Base-by-base conservation (phyloP, 345 rosid species). In the Gossypium longicalyx region DNA sequence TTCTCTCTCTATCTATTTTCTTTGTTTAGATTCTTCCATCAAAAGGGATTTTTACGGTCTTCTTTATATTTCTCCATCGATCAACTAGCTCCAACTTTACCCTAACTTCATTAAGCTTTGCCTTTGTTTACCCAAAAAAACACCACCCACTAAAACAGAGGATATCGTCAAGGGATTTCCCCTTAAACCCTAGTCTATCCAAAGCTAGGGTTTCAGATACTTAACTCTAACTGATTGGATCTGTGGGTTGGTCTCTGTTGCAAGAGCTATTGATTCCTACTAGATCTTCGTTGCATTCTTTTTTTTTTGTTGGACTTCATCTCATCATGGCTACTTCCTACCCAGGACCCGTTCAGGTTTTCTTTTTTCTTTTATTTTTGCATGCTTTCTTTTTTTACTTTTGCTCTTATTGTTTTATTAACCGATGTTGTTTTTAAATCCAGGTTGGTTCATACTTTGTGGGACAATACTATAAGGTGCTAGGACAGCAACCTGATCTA, bases 381-480 rank as follows among this genome's bases (percentile, higher is more conserved):
- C 3, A 45, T 20, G 22, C 15, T 12, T 22, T 12, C 15, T 66
- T 15, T 22, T 19, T 17, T 9, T 12, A 51, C 19, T 51, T 51
- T 16, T 15, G 2, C 12, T 9, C 12, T 10, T 45, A 11, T 45
- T 45, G 49, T 45, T 60, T 60, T 5, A 12, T 13, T 38, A 25
- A 60, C 15, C 41, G 27, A 25, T 41, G 27, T 19, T 65, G 20
- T 5, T 54, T 43, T 43, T 65, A 19, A 67, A 22, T 56, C 43
- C 81, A 93, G 99, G 96, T 95, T 71, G 99, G 99, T 62, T 91
- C 99, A 7, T 95, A 91, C 82, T 95, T 95, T 71, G 96, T 93
- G 70, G 93, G 89, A 7, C 98, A 93, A 85, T 95, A 95, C 82
- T 95, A 93, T 77, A 86, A 89, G 78, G 92, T 93, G 27, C 90